Evolutionary conservation across 2,329 filamentous ascomycete species (phyloP).

Genomic region (Cladosporium sp.): DNA sequence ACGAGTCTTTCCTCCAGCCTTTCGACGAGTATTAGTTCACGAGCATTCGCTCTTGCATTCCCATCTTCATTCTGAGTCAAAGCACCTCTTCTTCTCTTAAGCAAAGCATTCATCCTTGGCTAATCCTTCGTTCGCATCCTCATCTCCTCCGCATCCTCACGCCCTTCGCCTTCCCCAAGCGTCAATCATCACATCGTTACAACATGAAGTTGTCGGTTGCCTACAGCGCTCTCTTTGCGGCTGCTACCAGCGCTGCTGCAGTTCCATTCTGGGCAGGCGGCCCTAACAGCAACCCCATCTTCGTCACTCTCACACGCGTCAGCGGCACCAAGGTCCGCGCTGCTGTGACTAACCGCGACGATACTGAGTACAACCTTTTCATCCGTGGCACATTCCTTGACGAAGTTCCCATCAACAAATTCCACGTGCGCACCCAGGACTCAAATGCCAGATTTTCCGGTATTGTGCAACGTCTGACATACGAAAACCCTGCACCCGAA

Average conservation of each 20-base stretch:
- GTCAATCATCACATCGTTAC: neutral
- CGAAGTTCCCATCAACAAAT: constrained; percentile 13
- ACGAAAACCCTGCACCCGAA: constrained; percentile 42
- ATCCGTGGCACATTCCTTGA: constrained; percentile 25
- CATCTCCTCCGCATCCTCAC: too few species aligned
- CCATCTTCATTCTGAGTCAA: neutral
- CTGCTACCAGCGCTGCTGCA: constrained; percentile 15
- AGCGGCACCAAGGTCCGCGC: constrained; percentile 24
- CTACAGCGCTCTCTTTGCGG: constrained; percentile 14
- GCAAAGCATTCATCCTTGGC: neutral
- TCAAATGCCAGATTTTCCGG: constrained; percentile 44
- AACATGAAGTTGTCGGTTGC: constrained; percentile 11
- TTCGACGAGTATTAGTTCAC: constrained; percentile 2
- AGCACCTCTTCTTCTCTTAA: neutral
- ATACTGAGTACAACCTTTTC: constrained; percentile 24
- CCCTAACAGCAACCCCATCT: constrained; percentile 17
- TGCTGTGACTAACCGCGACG: constrained; percentile 23
- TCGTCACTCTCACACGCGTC: constrained; percentile 17
- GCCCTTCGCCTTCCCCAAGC: too few species aligned
- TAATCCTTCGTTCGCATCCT: neutral
- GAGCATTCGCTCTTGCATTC: neutral
- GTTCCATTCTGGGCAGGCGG: constrained; percentile 20
- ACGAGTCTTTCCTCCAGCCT: constrained; percentile 1
- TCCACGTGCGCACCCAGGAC: constrained; percentile 3
- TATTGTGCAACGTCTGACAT: constrained; percentile 48